A percentile compares a stretch with the other conserved stretches of the same genome.
Evolutionary conservation across 805 yeast species (phyloP).

Genomic region (Wickerhamiella domercqiae): DNA sequence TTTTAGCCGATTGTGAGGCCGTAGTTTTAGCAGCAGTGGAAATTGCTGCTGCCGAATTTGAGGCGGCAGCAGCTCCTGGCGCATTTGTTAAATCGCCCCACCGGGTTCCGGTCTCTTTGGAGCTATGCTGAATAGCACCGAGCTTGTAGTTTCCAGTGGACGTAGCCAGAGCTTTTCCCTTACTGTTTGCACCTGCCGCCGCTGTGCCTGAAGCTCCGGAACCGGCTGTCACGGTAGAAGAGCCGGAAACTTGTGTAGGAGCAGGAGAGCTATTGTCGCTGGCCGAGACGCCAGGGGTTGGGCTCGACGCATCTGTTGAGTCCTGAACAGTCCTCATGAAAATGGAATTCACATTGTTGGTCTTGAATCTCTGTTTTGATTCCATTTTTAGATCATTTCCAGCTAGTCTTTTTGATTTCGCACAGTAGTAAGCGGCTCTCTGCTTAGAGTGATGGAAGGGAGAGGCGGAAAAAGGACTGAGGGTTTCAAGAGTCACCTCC

Average conservation of each 20-base stretch:
- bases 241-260: constrained; percentile 4
- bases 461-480: too few relatives aligned
- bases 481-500: too few relatives aligned
- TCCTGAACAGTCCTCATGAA: constrained; percentile 14
- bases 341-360: constrained; percentile 24
- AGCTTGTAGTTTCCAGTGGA: constrained; percentile 20
- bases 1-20: not conserved
- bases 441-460: too few relatives aligned
- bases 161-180: constrained; percentile 12
- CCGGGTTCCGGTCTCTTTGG: constrained; percentile 1
- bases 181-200: not conserved
- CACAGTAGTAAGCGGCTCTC: too few relatives aligned
- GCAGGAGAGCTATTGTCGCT: constrained; percentile 7
- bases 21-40: not conserved
- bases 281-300: constrained; percentile 2
- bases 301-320: constrained; percentile 3
- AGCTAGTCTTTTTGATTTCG: too few relatives aligned
- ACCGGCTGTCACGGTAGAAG: not conserved
- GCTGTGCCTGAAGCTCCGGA: not conserved
- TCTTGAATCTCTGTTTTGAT: constrained; percentile 23
- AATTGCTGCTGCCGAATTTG: not conserved
- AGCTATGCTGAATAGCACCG: constrained; percentile 12
- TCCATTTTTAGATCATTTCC: not conserved
- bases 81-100: not conserved
- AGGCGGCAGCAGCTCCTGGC: not conserved